Evolutionary conservation across 2,329 filamentous ascomycete species (phyloP), one percentile per base, ranked within the genome.

Genomic region (Hypomyces rosellus): DNA sequence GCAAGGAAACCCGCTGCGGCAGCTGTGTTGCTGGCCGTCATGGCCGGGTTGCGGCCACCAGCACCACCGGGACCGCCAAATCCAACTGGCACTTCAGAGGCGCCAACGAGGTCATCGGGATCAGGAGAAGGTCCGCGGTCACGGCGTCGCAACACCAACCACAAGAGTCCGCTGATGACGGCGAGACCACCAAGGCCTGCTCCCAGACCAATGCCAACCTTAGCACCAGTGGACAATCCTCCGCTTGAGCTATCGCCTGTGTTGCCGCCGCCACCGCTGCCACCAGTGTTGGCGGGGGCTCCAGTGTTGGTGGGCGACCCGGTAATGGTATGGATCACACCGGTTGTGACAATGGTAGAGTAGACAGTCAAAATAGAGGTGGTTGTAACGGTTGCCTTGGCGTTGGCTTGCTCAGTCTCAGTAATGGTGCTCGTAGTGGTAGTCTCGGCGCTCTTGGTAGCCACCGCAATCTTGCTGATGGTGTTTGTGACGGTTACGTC

Each of bases 121-220:
- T 68, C 62, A 20, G 62, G 59, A 57, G 68, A 66, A 50, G 63
- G 56, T 41, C 58, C 51, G 51, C 59, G 59, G 54, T 64, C 60
- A 52, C 69, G 63, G 50, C 61, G 59, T 52, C 60, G 59, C 46
- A 65, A 47, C 53, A 61, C 63, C 56, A 65, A 62, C 57, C 63
- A 66, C 39, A 63, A 34, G 41, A 64, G 49, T 16, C 52, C 59
- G 40, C 50, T 63, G 41, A 70, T 49, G 49, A 69, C n/a, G 34
- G 61, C 53, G 9, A 72, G 61, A 16, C 59, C 71, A 46, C 55
- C 71, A 18, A 70, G 59, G 53, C 64, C 70, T 15, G 62, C 66
- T 46, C 68, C 71, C 18, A 65, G 66, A 48, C 71, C 71, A 36
- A 74, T 74, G 48, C 71, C 71, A 40, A 68, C 69, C 65, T 73